Conservation (phyloP, 2,329 filamentous ascomycete species). For the Helotiales sp. region DNA sequence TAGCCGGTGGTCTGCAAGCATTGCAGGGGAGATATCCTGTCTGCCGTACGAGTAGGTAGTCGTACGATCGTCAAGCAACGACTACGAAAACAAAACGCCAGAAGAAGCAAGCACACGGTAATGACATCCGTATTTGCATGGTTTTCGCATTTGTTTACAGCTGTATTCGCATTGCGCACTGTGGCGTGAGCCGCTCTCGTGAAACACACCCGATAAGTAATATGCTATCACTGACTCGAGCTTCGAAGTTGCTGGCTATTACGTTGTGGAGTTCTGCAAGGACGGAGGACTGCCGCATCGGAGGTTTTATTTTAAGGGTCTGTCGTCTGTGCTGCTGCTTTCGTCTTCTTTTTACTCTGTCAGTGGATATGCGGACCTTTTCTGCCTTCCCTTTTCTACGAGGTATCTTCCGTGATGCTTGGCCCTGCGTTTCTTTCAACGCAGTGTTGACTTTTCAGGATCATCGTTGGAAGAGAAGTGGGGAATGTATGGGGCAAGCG, state of each 20-base stretch:
- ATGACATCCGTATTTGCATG: background rate
- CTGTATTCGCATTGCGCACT: background rate
- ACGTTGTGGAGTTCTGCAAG: background rate
- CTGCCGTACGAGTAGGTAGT: background rate
- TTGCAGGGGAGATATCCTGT: background rate
- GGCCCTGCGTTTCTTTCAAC: background rate
- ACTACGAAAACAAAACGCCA: background rate
- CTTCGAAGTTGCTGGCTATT: background rate
- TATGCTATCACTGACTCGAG: conserved; percentile 3
- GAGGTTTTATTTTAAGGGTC: background rate
- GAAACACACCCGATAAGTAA: background rate
- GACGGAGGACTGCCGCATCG: background rate
- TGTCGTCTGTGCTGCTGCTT: background rate
- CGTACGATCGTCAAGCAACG: background rate
- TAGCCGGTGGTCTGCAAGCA: background rate
- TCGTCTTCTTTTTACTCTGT: background rate
- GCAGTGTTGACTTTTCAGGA: background rate
- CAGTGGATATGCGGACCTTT: background rate
- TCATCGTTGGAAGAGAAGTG: background rate
- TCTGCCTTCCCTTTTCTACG: conserved; percentile 1
- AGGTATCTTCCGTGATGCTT: background rate
- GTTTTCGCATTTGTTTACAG: background rate
- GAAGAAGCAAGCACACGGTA: background rate
- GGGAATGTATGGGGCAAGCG: background rate
- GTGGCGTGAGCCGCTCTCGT: background rate